Evolutionary conservation across 1,284 basidiomycete genomes (phyloP), one percentile per base, ranked within the genome.

Genomic region (Coriolopsis trogii): DNA sequence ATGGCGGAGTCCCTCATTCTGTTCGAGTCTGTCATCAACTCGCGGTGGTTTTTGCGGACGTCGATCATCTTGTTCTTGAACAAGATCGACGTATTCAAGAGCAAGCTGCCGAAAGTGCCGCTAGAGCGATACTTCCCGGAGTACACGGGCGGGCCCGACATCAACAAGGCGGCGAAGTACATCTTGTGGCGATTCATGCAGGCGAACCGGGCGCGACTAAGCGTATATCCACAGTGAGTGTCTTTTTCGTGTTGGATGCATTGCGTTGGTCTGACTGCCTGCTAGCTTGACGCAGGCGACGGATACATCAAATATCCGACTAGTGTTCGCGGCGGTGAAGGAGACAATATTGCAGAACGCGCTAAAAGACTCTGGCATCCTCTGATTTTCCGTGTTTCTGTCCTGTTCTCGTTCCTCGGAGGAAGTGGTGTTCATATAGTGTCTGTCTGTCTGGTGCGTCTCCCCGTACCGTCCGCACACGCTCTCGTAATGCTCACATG

Each of bases 91-190:
- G 87, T 97, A 3, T 98, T 98, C 80, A 95, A 95, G 78, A 82
- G 79, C 62, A 98, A 98, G 71, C 76, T 98, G 24, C 89, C 92
- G 4, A 95, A 93, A 77, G 85, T 84, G 29, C 95, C 95, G 3
- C 75, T 98, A 15, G 91, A 95, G 49, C 80, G 83, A 54, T 96
- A 93, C 70, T 98, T 98, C 70, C 88, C 93, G 1, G 96, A 98
- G 65, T 99, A 98, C 71, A 93, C 93, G 0, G 92, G 93, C 30
- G 95, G 95, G 1, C 72, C 88, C 7, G 95, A 98, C 66, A 92
- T 98, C 70, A 97, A 97, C 78, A 98, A 98, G 72, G 96, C 94
- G 2, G 94, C 95, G 3, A 98, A 98, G 68, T 99, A 96, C 67
- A 97, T 98, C 55, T 75, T 99, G 20, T 98, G 95, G 96, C 78